Percentiles rank a stretch among this genome's conserved stretches.
These are phyloP conservation scores for Triticum timopheevii DNA, from an alignment of 176 grass and related monocot species.

Conservation along the genomic window DNA sequence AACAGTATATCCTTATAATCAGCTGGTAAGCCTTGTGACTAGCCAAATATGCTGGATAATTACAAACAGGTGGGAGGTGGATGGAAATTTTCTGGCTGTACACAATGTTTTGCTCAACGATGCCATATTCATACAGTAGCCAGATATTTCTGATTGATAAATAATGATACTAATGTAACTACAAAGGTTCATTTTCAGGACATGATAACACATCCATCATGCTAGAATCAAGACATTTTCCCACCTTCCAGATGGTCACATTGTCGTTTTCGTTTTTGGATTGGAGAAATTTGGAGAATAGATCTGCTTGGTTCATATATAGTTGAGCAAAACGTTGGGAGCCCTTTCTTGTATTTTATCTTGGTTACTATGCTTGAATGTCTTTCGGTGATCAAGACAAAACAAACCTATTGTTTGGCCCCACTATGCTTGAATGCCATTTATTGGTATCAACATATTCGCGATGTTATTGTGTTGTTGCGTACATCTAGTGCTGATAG, in stretches of 20 bases:
- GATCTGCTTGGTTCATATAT: no score
- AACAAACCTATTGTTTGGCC: not conserved
- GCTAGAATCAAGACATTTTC: not conserved
- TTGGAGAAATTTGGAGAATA: no score
- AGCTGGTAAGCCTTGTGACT: not conserved
- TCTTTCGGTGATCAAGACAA: not conserved
- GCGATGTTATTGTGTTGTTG: slow-evolving; percentile 22
- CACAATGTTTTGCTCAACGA: slow-evolving; percentile 2
- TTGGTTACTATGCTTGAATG: no score
- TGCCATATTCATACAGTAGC: not conserved
- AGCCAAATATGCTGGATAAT: not conserved
- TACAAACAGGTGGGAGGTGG: not conserved
- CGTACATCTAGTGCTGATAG: slow-evolving; percentile 20
- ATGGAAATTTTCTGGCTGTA: not conserved
- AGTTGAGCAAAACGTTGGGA: no score
- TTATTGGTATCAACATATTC: not conserved
- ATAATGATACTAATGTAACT: not conserved
- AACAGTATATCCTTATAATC: not conserved
- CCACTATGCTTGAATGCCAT: not conserved
- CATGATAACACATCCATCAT: not conserved
- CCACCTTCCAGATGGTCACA: no score
- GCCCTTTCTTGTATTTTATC: no score
- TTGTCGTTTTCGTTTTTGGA: no score
- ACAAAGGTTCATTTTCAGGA: not conserved
- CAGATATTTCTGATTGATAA: not conserved